Base-by-base conservation (phyloP, 2,329 filamentous ascomycete genomes). In the Neurospora sp. region DNA sequence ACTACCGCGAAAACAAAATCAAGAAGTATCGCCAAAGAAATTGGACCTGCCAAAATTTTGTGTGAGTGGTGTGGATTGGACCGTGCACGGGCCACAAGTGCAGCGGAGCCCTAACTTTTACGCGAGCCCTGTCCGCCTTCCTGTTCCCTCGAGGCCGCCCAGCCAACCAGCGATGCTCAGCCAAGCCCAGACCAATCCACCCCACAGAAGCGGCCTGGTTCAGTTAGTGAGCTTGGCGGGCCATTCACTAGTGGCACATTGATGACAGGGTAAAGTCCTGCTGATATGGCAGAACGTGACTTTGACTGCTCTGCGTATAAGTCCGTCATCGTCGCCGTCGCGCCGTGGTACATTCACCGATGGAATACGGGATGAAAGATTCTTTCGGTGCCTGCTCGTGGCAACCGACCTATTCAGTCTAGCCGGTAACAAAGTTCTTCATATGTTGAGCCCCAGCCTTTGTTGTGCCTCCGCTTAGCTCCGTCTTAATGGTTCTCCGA, bases 81-180 rank as follows among this genome's bases (percentile, higher is more conserved):
- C 17, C 23, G 11, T 36, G 66, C 68, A 73, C 74, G 71, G 40
- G 71, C 71, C 38, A 73, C 73, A 74, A 72, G 72, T 38, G 71
- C 68, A 75, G 72, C 74, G 73, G 75, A 76, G 73, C 75, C 75
- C 75, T 76, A 75, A 76, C 70, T 69, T 67, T 67, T 43, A 28
- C 23, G 52, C 52, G 23, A 33, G 52, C 52, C 52, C 52, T 62
- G 23, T 62, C 52, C 52, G 52, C 52, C 52, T 62, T 62, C 15
- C 52, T 62, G 52, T 36, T 62, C 52, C 5, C 42, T 68, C 40
- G 43, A 62, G 42, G 33, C 43, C 23, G 33, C 38, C 33, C n/a
- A 39, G 42, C 43, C 39, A 52, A 43, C 13, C 33, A 33, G 42
- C 42, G 42, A 38, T 17, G 52, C 17, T 8, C 15, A 36, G 52